Evolutionary conservation across 805 yeast genomes (phyloP), one percentile per base, ranked within the genome.

Genomic region (Zygoascus ofunaensis): DNA sequence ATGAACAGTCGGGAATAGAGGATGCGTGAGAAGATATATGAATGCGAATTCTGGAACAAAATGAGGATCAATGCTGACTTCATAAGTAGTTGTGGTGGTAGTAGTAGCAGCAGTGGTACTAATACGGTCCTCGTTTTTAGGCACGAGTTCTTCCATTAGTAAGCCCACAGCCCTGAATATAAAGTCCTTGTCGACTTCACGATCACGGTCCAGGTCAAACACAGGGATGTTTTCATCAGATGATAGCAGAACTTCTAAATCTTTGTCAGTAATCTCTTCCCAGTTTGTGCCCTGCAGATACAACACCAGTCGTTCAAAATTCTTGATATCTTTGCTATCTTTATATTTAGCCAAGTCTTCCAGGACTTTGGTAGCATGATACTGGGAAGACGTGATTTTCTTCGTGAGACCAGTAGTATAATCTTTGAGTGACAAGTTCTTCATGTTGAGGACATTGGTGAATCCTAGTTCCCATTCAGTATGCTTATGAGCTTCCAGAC

Each of bases 1-100:
- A 48, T 70, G 73, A 17, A 70, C 64, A 14, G 68, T 61, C 7
- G 97, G 96, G 63, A 82, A 87, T 17, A 86, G 65, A 15, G 96
- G 96, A 65, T 90, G 95, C 2, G 95, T 83, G 49, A 90, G 69
- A 28, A 89, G 69, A 57, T 85, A 89, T 1, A 82, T 74, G 39
- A 86, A 62, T 2, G 87, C 69, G 39, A 64, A 64, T 54, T 80
- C 79, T 42, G 92, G 72, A 57, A 63, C 48, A 49, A 58, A 52
- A 44, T 50, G 17, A 14, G 34, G 22, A 21, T 35, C 37, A 21
- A 49, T 17, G 15, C 20, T 15, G 20, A 26, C 30, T 26, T 26
- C 30, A 26, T 26, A 8, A 12, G 30, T 26, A 26, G 10, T 12
- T n/a, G n/a, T 14, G 33, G 14, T 12, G 33, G 14, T 10, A 5